These are phyloP conservation scores for Phytophthora megakarya DNA, from an alignment of 352 stramenopile genomes.

Conservation along the genomic window DNA sequence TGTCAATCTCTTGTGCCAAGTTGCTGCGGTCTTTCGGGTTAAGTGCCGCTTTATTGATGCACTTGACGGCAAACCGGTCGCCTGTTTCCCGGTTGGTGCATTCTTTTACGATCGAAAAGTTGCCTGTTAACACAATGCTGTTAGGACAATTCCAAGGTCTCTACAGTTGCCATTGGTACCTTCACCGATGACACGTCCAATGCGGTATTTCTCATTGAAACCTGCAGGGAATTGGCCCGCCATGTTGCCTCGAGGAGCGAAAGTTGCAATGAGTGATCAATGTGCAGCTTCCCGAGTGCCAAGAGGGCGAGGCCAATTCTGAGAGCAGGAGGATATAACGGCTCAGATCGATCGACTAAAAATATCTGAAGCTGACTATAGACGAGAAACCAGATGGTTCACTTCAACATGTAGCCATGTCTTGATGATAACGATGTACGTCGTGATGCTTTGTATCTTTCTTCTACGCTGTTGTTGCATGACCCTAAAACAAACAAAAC, in stretches of 20 bases:
- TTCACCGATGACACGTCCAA: conserved; percentile 77
- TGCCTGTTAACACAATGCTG: conserved; percentile 43
- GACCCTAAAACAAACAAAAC: conserved; percentile 33
- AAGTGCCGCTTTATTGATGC: conserved; percentile 80
- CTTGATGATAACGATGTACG: conserved; percentile 22
- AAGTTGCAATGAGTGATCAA: conserved; percentile 13
- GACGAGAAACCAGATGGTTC: background rate
- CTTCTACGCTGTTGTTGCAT: conserved; percentile 9
- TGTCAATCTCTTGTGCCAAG: conserved; percentile 83
- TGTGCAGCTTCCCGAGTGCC: conserved; percentile 10
- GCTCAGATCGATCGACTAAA: conserved; percentile 9
- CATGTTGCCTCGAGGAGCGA: conserved; percentile 36
- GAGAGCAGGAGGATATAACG: conserved; percentile 22
- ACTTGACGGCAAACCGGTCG: conserved; percentile 77
- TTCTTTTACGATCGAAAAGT: conserved; percentile 87
- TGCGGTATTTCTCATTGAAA: conserved; percentile 82
- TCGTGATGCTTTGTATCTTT: conserved; percentile 12
- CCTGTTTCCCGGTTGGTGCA: conserved; percentile 58
- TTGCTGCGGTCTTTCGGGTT: conserved; percentile 84
- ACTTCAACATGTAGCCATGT: conserved; percentile 6
- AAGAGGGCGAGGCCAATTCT: conserved; percentile 25
- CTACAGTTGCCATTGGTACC: conserved; percentile 20
- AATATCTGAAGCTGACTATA: conserved; percentile 16
- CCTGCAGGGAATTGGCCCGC: conserved; percentile 53
- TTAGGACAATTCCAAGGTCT: background rate